Evolutionary conservation across 2,329 filamentous ascomycete species (phyloP).

Genomic region (Hymenoscyphus fraxineus): DNA sequence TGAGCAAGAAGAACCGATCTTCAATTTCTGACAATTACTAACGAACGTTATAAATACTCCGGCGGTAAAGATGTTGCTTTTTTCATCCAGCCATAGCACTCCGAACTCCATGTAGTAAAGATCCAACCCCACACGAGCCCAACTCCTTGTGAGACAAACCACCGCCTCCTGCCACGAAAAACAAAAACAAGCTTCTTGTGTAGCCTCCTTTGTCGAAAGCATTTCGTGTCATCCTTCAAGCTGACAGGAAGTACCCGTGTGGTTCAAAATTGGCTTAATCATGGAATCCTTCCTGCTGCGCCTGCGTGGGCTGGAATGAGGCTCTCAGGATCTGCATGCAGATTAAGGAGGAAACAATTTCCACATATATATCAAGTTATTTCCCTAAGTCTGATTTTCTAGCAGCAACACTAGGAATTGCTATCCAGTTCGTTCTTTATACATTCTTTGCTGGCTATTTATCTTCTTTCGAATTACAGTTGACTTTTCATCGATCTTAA

Average conservation of each 20-base stretch:
- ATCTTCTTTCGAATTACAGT: background rate
- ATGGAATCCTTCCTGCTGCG: conserved; percentile 1
- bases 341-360: background rate
- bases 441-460: background rate
- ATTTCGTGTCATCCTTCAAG: background rate
- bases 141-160: background rate
- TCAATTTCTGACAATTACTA: background rate
- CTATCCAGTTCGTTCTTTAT: background rate
- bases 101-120: background rate
- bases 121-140: background rate
- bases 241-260: background rate
- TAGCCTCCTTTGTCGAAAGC: background rate
- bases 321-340: background rate
- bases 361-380: background rate
- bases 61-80: background rate
- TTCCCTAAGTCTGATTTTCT: background rate
- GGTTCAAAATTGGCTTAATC: background rate
- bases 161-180: background rate
- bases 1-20: background rate
- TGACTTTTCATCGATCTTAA: background rate
- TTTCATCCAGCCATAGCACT: background rate
- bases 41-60: background rate
- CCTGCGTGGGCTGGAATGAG: background rate
- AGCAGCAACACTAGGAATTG: background rate
- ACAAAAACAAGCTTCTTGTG: background rate